Conservation (phyloP, 495 filamentous ascomycete species). For the Penicillium coffeae region DNA sequence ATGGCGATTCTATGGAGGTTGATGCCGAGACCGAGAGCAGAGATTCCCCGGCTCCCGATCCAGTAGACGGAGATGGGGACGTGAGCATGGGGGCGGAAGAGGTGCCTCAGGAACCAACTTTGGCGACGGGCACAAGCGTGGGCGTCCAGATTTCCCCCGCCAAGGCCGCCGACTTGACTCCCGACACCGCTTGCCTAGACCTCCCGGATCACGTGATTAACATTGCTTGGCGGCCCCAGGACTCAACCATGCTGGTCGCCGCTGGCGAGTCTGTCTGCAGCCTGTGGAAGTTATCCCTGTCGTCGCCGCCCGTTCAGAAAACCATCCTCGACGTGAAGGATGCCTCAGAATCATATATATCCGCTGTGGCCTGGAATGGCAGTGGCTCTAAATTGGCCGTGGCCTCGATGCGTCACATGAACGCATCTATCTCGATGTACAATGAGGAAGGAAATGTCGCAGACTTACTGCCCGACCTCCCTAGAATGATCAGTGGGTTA, state of each 20-base stretch:
- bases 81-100: slow-evolving; percentile 40
- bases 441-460: slow-evolving; percentile 54
- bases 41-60: slow-evolving; percentile 10
- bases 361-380: slow-evolving; percentile 68
- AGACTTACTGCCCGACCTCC: slow-evolving; percentile 46
- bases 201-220: slow-evolving; percentile 64
- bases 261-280: slow-evolving; percentile 76
- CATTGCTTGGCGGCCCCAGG: slow-evolving; percentile 71
- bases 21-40: slow-evolving; percentile 29
- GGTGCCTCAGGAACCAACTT: slow-evolving; percentile 54
- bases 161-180: slow-evolving; percentile 60
- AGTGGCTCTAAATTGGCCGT: slow-evolving; percentile 64
- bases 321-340: slow-evolving; percentile 35
- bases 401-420: slow-evolving; percentile 58
- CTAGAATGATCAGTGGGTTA: slow-evolving; percentile 42
- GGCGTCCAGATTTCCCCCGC: slow-evolving; percentile 60
- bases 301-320: slow-evolving; percentile 34
- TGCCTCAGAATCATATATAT: slow-evolving; percentile 32
- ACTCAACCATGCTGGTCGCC: slow-evolving; percentile 69
- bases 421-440: slow-evolving; percentile 67
- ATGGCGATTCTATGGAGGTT: slow-evolving; percentile 53
- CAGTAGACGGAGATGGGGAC: slow-evolving; percentile 41
- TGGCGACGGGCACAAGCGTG: slow-evolving; percentile 61
- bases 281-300: slow-evolving; percentile 64
- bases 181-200: slow-evolving; percentile 61